Evolutionary conservation across 1,284 basidiomycete genomes (phyloP).

Genomic region (Cryptococcus floricola): DNA sequence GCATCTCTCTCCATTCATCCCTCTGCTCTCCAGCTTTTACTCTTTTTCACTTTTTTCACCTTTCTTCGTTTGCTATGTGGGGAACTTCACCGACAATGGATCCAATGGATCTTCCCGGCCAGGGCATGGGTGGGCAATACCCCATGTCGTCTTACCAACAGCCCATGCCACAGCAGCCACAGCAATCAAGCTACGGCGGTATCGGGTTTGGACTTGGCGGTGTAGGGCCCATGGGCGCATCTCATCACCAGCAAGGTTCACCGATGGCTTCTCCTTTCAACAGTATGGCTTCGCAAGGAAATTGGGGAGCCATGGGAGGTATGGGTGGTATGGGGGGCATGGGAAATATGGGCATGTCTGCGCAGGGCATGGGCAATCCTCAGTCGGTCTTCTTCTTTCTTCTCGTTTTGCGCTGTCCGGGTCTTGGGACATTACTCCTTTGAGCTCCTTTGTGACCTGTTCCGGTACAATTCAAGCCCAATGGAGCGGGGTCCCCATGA

Average conservation of each 20-base stretch:
- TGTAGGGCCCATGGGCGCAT: conserved; percentile 1
- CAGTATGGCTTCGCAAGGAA: conserved; percentile 1
- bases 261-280: background rate
- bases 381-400: too few relatives aligned
- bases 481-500: too few relatives aligned
- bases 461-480: too few relatives aligned
- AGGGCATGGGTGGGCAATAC: conserved; percentile 8
- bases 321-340: conserved; percentile 17
- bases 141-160: conserved; percentile 11
- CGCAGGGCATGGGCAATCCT: background rate
- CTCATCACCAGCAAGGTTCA: background rate
- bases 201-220: conserved; percentile 31
- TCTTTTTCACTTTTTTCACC: background rate
- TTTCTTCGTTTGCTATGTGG: conserved; percentile 11
- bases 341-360: background rate
- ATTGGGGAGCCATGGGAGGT: conserved; percentile 4
- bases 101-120: conserved; percentile 12
- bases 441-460: too few relatives aligned
- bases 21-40: background rate
- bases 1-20: background rate
- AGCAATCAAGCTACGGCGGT: conserved; percentile 25
- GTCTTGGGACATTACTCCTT: too few relatives aligned
- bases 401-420: too few relatives aligned
- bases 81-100: conserved; percentile 13
- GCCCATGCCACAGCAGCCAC: conserved; percentile 12